These are phyloP conservation scores for Phlegmacium glaucopus DNA, from an alignment of 768 basidiomycete species.

Conservation along the genomic window DNA sequence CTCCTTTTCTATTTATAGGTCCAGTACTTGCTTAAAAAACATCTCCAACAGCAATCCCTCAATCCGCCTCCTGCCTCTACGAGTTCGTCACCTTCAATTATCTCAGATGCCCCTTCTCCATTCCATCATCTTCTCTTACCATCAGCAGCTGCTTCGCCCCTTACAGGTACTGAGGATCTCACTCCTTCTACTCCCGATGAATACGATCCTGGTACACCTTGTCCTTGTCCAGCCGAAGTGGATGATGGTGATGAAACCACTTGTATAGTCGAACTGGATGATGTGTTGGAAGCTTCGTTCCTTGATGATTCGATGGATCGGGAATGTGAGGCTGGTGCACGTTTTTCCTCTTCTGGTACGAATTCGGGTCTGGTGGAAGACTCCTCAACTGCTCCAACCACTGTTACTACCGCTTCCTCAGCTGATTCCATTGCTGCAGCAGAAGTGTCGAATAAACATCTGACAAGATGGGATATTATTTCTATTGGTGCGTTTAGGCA, in stretches of 20 bases:
- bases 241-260: slow-evolving; percentile 46
- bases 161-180: slow-evolving; percentile 7
- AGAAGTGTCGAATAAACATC: slow-evolving; percentile 38
- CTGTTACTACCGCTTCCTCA: slow-evolving; percentile 16
- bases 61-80: background rate
- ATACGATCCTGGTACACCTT: slow-evolving; percentile 5
- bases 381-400: slow-evolving; percentile 1
- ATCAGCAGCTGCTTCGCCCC: slow-evolving; percentile 6
- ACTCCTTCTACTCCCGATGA: slow-evolving; percentile 9
- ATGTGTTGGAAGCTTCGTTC: slow-evolving; percentile 74
- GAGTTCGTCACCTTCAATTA: background rate
- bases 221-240: slow-evolving; percentile 6
- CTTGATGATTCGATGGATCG: slow-evolving; percentile 36
- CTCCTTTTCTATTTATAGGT: slow-evolving; percentile 25
- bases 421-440: slow-evolving; percentile 25
- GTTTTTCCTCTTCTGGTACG: too few species aligned
- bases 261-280: slow-evolving; percentile 51
- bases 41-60: slow-evolving; percentile 27
- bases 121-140: slow-evolving; percentile 14
- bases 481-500: slow-evolving; percentile 73
- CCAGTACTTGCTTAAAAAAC: slow-evolving; percentile 32
- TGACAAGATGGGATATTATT: slow-evolving; percentile 72
- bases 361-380: too few species aligned
- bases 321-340: too few species aligned
- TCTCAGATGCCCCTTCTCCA: slow-evolving; percentile 9